Base-by-base conservation (phyloP, 495 filamentous ascomycete species). In the Staphylotrichum longicolle region DNA sequence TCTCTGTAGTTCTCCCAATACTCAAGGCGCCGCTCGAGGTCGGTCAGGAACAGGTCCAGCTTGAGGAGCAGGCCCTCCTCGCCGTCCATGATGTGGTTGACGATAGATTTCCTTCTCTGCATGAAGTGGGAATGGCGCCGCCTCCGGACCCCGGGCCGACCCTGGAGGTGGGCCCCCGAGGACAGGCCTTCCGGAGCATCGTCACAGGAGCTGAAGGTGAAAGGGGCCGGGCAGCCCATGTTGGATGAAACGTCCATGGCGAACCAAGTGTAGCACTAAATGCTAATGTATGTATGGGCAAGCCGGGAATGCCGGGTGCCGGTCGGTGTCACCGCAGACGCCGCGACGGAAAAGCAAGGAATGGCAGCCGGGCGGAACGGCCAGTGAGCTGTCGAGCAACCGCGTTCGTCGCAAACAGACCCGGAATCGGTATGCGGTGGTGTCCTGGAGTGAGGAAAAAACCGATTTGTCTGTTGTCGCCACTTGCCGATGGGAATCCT, bases 1-100 rank as follows among this genome's bases (percentile, higher is more conserved):
- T 94, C 91, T 44, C 89, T 88, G 62, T 94, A 97, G 63, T 85
- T 83, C 75, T 98, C 95, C 48, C 97, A 85, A 80, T 90, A 90
- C 67, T 93, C 91, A 32, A 98, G 76, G 50, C 92, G 84, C 66
- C 87, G 82, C 72, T 95, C 91, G 49, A 99, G 79, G 69, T 97
- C 91, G 32, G 87, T 83, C 30, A 99, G 82, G 75, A 98, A 96
- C 30, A 91, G 80, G 74, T 98, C 93, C 57, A 74, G 57, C 75
- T 82, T 83, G 41, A 92, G 75, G 49, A 89, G 82, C 27, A 91
- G 76, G 3, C 83, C 82, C 58, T 91, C 89, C 42, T 85, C 82
- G 7, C 77, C 75, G 12, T 85, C 81, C 72, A 83, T 77, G 60
- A 86, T 80, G 65, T 88, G 83, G 63, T 86, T 85, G 54, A 86